These are phyloP conservation scores for Apiospora arundinis DNA, from an alignment of 2,329 filamentous ascomycete species.

Conservation along the genomic window DNA sequence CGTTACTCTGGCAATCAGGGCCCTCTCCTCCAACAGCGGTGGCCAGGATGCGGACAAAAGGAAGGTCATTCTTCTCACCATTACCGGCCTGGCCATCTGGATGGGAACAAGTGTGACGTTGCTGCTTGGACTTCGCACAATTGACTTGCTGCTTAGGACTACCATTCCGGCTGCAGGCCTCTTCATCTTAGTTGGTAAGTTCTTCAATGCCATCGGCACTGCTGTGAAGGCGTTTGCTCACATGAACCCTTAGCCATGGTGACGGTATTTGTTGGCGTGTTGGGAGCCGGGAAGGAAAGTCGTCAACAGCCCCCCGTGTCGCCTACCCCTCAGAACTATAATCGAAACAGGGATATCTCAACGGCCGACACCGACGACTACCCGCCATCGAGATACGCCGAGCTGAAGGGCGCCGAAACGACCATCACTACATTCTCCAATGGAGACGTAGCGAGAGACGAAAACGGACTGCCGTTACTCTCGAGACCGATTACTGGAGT, in stretches of 20 bases:
- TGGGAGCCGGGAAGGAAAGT: slow-evolving; percentile 40
- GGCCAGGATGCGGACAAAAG: slow-evolving; percentile 38
- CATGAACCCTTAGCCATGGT: slow-evolving; percentile 42
- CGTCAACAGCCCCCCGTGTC: slow-evolving; percentile 46
- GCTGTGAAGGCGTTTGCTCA: background rate
- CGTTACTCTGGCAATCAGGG: slow-evolving; percentile 47
- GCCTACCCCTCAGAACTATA: slow-evolving; percentile 45
- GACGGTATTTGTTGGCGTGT: slow-evolving; percentile 45
- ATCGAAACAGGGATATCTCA: slow-evolving; percentile 46
- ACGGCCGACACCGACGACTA: slow-evolving; percentile 50
- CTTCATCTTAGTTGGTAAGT: slow-evolving; percentile 55
- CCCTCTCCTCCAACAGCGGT: slow-evolving; percentile 46
- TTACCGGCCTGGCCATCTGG: slow-evolving; percentile 58
- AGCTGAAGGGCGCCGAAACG: slow-evolving; percentile 51
- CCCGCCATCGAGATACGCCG: slow-evolving; percentile 55
- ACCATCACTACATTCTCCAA: slow-evolving; percentile 41
- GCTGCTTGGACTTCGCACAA: slow-evolving; percentile 53
- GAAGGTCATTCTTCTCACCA: slow-evolving; percentile 50
- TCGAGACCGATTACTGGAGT: slow-evolving; percentile 44
- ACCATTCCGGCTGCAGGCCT: slow-evolving; percentile 59
- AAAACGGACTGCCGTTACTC: slow-evolving; percentile 44
- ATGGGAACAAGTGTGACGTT: slow-evolving; percentile 58
- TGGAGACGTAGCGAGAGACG: slow-evolving; percentile 25
- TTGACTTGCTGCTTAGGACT: slow-evolving; percentile 53
- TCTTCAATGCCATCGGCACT: background rate